Percentiles rank a stretch among this genome's conserved stretches.
These are phyloP conservation scores for Wickerhamomyces rabaulensis DNA, from an alignment of 805 yeast genomes.

Conservation along the genomic window DNA sequence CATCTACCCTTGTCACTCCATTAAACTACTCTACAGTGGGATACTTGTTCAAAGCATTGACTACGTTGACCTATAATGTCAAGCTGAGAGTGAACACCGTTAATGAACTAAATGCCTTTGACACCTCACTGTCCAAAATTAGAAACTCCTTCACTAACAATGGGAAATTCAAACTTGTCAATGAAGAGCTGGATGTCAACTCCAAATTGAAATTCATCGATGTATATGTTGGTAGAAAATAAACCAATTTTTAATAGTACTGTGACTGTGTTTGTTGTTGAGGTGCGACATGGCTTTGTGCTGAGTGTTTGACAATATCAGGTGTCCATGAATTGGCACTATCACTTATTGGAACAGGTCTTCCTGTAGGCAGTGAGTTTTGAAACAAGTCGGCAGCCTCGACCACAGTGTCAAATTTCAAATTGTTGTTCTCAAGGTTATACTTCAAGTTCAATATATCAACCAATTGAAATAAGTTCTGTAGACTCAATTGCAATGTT, in stretches of 20 bases:
- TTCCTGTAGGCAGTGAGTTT: conserved; percentile 19
- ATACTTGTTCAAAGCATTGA: conserved; percentile 18
- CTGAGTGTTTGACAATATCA: neutral
- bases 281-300: neutral
- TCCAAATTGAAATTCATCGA: conserved; percentile 41
- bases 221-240: conserved; percentile 17
- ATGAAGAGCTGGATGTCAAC: conserved; percentile 35
- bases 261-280: neutral
- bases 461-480: conserved; percentile 36
- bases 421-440: conserved; percentile 34
- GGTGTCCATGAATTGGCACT: conserved; percentile 17
- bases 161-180: conserved; percentile 46
- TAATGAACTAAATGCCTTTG: conserved; percentile 18
- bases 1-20: conserved; percentile 29
- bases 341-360: conserved; percentile 18
- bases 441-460: conserved; percentile 35
- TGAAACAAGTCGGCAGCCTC: conserved; percentile 11
- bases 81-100: conserved; percentile 22
- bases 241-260: neutral
- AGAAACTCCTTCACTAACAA: conserved; percentile 32
- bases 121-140: conserved; percentile 20
- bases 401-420: conserved; percentile 18
- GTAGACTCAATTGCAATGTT: conserved; percentile 28
- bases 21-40: conserved; percentile 12
- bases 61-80: conserved; percentile 17